Base-by-base conservation (phyloP, 352 stramenopile genomes). In the Phytophthora ohioensis region DNA sequence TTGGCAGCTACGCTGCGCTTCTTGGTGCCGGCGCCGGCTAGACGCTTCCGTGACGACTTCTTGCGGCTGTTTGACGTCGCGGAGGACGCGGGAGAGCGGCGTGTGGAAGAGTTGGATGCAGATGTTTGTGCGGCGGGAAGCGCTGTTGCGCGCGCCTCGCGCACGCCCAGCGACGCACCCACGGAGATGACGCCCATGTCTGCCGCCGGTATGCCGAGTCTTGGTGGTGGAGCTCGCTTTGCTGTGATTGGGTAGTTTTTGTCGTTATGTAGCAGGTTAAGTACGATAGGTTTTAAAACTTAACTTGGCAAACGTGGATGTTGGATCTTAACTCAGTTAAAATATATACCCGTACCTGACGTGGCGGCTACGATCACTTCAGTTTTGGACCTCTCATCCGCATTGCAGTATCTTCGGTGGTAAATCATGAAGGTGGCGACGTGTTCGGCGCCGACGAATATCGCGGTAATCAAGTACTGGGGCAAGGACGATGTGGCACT, bases 381-480 rank as follows among this genome's bases (percentile, higher is more conserved):
- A 56, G 32, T 11, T 67, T 38, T 55, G 49, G 61, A 63, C 42
- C 42, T 51, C 52, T 45, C n/a, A 17, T 43, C 41, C 12, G 10
- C 31, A 39, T 30, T 49, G 4, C 15, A 17, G n/a, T 36, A 67
- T 42, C 47, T 55, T 36, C 41, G 9, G 39, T 45, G 41, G 1
- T 27, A 9, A 51, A 53, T 6, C 34, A 84, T 93, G 71, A 71
- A 78, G 54, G 69, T 91, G n/a, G 84, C 74, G 38, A 99, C 97
- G 43, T 97, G 97, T 62, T 88, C 86, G 2, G 95, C 95, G 58
- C 96, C 96, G 7, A 99, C 97, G 17, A 99, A 99, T 80, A 99
- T 99, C 67, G 98, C 98, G 30, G 91, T 97, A 34, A 97, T 99
- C 77, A 99, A 99, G 81, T 99, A 99, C 83, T 99, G 98, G 98